phyloP scores from a whole-genome alignment of 257 asterid genomes.

The Schizonepeta tenuifolia region DNA sequence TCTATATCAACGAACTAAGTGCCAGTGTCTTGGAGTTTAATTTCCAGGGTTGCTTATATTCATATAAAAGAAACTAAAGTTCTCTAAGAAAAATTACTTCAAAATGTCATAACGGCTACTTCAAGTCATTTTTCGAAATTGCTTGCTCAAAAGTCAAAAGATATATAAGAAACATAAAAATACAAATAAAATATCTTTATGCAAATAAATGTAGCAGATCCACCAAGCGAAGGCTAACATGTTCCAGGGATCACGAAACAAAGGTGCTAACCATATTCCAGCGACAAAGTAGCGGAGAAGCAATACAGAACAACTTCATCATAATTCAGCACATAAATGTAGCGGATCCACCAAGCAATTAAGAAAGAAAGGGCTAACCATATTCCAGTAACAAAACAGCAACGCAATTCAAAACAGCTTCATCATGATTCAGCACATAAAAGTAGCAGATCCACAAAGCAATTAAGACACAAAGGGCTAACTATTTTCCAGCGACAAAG shows the following conservation, averaged over 20 bases:
- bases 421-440: not conserved
- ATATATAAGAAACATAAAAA: too few relatives aligned
- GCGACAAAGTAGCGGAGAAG: slow-evolving; percentile 6
- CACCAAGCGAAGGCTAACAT: too few relatives aligned
- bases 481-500: too few relatives aligned
- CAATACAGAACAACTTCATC: not conserved
- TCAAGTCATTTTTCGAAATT: not conserved
- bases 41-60: slow-evolving; percentile 5
- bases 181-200: too few relatives aligned
- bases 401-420: not conserved
- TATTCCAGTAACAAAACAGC: not conserved
- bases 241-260: too few relatives aligned
- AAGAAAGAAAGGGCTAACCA: too few relatives aligned
- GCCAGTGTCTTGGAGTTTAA: not conserved
- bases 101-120: not conserved
- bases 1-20: not conserved
- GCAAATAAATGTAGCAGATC: too few relatives aligned
- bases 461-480: too few relatives aligned
- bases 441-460: not conserved
- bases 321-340: not conserved
- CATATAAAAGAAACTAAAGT: not conserved
- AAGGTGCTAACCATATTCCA: not conserved
- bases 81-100: not conserved
- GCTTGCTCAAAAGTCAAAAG: too few relatives aligned
- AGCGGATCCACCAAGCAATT: too few relatives aligned